These are phyloP conservation scores for Yamadazyma spencermartinsiae DNA, from an alignment of 1,139 yeast genomes.

Conservation along the genomic window DNA sequence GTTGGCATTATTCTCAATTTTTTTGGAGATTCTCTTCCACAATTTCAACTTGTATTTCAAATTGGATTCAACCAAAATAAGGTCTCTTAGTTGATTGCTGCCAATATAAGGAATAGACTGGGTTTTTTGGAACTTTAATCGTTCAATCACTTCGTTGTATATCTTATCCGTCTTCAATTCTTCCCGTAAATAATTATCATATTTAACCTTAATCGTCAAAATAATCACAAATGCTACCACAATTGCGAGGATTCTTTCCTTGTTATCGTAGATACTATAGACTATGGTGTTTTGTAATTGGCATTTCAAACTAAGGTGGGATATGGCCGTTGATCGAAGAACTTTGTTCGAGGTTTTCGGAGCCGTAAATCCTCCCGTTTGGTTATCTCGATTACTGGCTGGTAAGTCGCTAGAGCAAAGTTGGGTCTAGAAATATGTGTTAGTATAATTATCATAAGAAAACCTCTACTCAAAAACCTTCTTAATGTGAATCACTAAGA, in stretches of 20 bases:
- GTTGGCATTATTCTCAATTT: slow-evolving; percentile 67
- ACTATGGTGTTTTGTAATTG: slow-evolving; percentile 56
- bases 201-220: slow-evolving; percentile 30
- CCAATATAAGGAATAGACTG: slow-evolving; percentile 52
- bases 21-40: slow-evolving; percentile 64
- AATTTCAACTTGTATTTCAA: slow-evolving; percentile 45
- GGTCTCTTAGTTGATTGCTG: slow-evolving; percentile 75
- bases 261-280: slow-evolving; percentile 48
- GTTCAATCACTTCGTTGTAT: slow-evolving; percentile 46
- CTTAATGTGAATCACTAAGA: too few species aligned
- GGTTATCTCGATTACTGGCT: slow-evolving; percentile 23
- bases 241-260: slow-evolving; percentile 31
- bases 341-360: slow-evolving; percentile 41
- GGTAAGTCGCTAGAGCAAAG: slow-evolving; percentile 25
- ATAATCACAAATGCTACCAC: slow-evolving; percentile 21
- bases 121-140: slow-evolving; percentile 41
- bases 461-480: too few species aligned
- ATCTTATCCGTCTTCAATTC: slow-evolving; percentile 34
- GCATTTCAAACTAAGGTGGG: slow-evolving; percentile 63
- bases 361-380: slow-evolving; percentile 20
- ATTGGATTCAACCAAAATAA: slow-evolving; percentile 52
- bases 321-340: slow-evolving; percentile 74
- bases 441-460: slow-evolving; percentile 9
- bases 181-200: slow-evolving; percentile 32
- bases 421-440: slow-evolving; percentile 28